Evolutionary conservation across 768 basidiomycete genomes (phyloP).

Genomic region (Leccinum rimulosum): DNA sequence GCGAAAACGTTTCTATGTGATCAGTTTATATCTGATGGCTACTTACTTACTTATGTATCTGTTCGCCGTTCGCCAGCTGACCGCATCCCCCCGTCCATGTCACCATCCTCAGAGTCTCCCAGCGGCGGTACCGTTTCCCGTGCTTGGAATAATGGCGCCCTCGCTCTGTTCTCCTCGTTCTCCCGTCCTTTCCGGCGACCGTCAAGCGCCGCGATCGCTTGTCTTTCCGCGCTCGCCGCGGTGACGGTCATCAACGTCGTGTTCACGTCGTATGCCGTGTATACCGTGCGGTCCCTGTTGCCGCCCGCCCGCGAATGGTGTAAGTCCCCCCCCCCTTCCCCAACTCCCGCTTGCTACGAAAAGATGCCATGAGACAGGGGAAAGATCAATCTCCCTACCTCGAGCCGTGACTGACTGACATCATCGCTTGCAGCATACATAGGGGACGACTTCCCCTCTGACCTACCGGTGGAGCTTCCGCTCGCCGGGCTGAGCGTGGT

Average conservation of each 20-base stretch:
- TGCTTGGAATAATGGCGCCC: background rate
- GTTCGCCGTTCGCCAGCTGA: background rate
- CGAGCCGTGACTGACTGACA: background rate
- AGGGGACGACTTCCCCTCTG: conserved; percentile 32
- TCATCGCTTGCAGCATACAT: conserved; percentile 22
- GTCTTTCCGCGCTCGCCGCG: conserved; percentile 18
- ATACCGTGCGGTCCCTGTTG: conserved; percentile 11
- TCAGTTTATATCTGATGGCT: background rate
- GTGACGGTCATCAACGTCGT: conserved; percentile 25
- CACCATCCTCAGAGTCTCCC: background rate
- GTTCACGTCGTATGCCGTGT: conserved; percentile 19
- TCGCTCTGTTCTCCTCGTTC: background rate
- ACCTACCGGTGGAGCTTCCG: conserved; percentile 32
- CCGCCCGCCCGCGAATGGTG: conserved; percentile 23
- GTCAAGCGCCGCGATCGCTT: conserved; percentile 3
- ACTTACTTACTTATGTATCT: background rate
- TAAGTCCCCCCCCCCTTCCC: conserved; percentile 2
- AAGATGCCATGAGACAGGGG: background rate
- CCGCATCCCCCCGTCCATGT: background rate
- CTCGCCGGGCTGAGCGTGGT: conserved; percentile 28
- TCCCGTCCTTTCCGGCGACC: background rate
- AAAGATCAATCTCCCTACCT: background rate
- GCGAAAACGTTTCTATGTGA: background rate
- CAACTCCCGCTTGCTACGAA: background rate
- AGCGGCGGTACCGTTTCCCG: background rate